These are phyloP conservation scores for Quercus bicolor DNA, from an alignment of 306 rosid species.

Conservation along the genomic window DNA sequence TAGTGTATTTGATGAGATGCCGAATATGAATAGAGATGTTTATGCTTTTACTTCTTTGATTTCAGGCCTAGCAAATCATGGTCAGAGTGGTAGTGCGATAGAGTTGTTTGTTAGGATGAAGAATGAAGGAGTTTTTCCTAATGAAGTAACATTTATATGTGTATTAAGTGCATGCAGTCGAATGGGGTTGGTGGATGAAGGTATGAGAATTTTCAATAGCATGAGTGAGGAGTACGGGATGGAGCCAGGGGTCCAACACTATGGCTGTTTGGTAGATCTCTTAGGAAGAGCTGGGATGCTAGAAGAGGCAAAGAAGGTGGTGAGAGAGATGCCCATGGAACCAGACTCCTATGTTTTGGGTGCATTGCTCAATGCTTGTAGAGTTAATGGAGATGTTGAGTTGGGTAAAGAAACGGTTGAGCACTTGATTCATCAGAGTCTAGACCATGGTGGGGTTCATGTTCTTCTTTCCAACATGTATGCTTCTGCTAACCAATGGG, in stretches of 20 bases:
- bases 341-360: conserved; percentile 41
- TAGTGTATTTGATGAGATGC: conserved; percentile 32
- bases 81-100: conserved; percentile 31
- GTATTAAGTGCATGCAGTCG: conserved; percentile 45
- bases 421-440: conserved; percentile 24
- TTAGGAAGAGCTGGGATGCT: too few relatives aligned
- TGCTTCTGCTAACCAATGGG: conserved; percentile 40
- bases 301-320: conserved; percentile 11
- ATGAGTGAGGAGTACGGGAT: conserved; percentile 10
- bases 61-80: conserved; percentile 40
- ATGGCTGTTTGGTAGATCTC: too few relatives aligned
- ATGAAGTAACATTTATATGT: conserved; percentile 41
- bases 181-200: conserved; percentile 39
- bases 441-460: conserved; percentile 40
- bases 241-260: too few relatives aligned
- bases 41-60: conserved; percentile 44
- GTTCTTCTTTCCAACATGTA: conserved; percentile 44
- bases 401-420: conserved; percentile 31
- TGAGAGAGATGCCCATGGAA: conserved; percentile 34
- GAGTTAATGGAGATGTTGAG: conserved; percentile 38
- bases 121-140: conserved; percentile 33
- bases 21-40: conserved; percentile 24
- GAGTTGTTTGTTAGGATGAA: conserved; percentile 33
- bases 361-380: conserved; percentile 46
- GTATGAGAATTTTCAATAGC: conserved; percentile 32